Evolutionary conservation across 2,329 filamentous ascomycete species (phyloP).

Genomic region (Ceratocystis lukuohia): DNA sequence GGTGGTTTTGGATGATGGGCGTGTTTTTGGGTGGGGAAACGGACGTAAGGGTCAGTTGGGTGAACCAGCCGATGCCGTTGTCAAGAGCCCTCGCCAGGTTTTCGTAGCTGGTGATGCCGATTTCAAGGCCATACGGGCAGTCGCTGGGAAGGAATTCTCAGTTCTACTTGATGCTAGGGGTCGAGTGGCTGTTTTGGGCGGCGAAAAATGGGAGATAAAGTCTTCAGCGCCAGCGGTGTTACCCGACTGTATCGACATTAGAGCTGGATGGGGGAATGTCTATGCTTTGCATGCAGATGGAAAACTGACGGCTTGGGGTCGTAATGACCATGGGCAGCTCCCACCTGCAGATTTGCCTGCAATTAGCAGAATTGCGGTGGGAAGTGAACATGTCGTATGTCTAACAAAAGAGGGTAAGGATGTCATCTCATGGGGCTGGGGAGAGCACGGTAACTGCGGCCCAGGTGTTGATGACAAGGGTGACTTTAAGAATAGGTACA

Average conservation of each 20-base stretch:
- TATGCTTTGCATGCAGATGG: conserved; percentile 54
- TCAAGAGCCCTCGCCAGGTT: conserved; percentile 50
- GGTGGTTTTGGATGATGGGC: conserved; percentile 57
- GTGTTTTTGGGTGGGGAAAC: conserved; percentile 79
- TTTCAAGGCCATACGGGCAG: conserved; percentile 53
- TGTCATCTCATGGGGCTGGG: conserved; percentile 87
- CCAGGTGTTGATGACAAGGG: conserved; percentile 43
- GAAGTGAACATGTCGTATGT: conserved; percentile 81
- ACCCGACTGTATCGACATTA: conserved; percentile 51
- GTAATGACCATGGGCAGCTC: conserved; percentile 74
- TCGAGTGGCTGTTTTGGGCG: conserved; percentile 53
- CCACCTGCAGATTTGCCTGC: conserved; percentile 47
- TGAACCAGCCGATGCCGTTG: conserved; percentile 33
- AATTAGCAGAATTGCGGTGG: conserved; percentile 55
- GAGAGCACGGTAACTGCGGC: conserved; percentile 94
- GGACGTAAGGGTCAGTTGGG: conserved; percentile 78
- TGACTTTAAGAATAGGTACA: conserved; percentile 57
- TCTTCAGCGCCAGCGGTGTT: conserved; percentile 41
- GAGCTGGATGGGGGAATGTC: conserved; percentile 70
- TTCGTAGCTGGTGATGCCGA: conserved; percentile 28
- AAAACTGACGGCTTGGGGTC: conserved; percentile 59
- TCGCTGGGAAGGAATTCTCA: conserved; percentile 78
- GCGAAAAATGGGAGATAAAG: conserved; percentile 57
- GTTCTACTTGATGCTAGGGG: conserved; percentile 38
- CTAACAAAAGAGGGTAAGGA: conserved; percentile 46